Conservation (phyloP, 345 rosid species). For the Dovyalis caffra region DNA sequence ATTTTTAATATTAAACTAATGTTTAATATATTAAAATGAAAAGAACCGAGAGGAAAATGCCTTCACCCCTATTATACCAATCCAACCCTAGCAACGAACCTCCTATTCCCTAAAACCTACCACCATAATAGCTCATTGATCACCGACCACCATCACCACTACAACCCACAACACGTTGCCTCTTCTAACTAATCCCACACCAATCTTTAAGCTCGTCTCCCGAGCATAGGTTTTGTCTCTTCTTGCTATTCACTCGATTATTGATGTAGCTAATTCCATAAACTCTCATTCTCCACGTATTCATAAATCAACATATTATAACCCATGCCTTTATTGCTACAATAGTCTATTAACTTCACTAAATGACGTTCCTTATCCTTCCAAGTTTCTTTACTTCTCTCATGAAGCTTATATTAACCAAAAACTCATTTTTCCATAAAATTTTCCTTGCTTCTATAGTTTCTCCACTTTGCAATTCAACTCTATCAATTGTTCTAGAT, state of each 20-base stretch:
- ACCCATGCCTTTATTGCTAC: slow-evolving; percentile 62
- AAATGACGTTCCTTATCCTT: slow-evolving; percentile 75
- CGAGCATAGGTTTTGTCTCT: slow-evolving; percentile 58
- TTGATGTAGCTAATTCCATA: slow-evolving; percentile 87
- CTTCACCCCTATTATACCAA: too few relatives aligned
- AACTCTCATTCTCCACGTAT: slow-evolving; percentile 90
- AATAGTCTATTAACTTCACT: slow-evolving; percentile 83
- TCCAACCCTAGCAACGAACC: too few relatives aligned
- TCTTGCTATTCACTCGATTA: slow-evolving; percentile 40
- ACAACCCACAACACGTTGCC: too few relatives aligned
- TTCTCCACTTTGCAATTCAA: slow-evolving; percentile 58
- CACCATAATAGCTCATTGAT: too few relatives aligned
- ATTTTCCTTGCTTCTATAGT: slow-evolving; percentile 81
- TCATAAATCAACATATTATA: slow-evolving; percentile 79
- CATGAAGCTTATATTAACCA: slow-evolving; percentile 77
- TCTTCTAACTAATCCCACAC: too few relatives aligned
- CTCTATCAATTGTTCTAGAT: slow-evolving; percentile 78
- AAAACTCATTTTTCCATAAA: slow-evolving; percentile 61
- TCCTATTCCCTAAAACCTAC: too few relatives aligned
- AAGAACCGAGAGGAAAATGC: too few relatives aligned
- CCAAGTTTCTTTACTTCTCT: slow-evolving; percentile 85
- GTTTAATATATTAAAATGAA: too few relatives aligned
- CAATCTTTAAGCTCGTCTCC: slow-evolving; percentile 76
- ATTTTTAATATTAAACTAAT: too few relatives aligned
- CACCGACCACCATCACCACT: too few relatives aligned